These are phyloP conservation scores for Fusarium sterilihyphosum DNA, from an alignment of 2,329 filamentous ascomycete species.

Conservation along the genomic window DNA sequence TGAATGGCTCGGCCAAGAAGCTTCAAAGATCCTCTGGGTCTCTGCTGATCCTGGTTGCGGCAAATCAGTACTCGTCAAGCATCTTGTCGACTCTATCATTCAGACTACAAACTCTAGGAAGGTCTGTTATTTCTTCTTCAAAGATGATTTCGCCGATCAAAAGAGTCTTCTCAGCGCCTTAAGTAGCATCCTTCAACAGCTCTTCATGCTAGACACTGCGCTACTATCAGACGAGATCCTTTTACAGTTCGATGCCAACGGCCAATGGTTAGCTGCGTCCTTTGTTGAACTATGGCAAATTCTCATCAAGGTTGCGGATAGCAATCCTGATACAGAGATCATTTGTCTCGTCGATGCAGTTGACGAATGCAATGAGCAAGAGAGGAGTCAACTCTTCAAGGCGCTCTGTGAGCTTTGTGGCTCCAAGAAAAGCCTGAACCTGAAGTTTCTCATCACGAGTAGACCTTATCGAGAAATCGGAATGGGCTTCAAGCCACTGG, in stretches of 20 bases:
- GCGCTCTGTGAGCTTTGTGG: not conserved
- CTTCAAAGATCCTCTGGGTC: not conserved
- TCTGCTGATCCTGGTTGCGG: not conserved
- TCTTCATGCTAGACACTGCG: not conserved
- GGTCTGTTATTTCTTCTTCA: not conserved
- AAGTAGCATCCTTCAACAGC: not conserved
- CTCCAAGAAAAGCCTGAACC: not conserved
- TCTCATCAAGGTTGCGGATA: not conserved
- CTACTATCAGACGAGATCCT: not conserved
- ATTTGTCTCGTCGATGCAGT: not conserved
- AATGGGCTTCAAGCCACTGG: not conserved
- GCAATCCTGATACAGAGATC: not conserved
- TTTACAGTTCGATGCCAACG: not conserved
- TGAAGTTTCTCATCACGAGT: not conserved
- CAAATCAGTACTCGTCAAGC: not conserved
- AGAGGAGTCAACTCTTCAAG: not conserved
- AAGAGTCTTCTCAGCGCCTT: not conserved
- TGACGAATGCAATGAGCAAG: not conserved
- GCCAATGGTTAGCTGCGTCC: not conserved
- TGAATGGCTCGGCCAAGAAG: not conserved
- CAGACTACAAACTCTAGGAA: not conserved
- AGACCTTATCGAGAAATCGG: not conserved
- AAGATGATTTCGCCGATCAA: not conserved
- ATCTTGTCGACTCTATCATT: not conserved
- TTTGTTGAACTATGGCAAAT: not conserved